Evolutionary conservation across 306 rosid species (phyloP), one percentile per base, ranked within the genome.

Genomic region (Hylodesmum podocarpum): DNA sequence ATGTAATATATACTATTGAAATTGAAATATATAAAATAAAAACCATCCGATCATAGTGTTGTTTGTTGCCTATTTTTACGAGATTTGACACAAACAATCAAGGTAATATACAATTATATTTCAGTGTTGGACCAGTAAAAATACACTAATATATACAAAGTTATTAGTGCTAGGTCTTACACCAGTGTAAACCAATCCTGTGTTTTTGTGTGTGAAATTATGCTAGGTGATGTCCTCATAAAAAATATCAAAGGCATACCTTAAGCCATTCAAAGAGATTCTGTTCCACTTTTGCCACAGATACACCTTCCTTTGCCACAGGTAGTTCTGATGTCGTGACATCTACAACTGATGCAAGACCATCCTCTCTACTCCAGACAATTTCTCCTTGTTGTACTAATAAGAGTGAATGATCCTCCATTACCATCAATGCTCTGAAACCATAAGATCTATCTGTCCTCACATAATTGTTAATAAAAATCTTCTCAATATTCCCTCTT

Each of bases 291-390:
- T 90, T 92, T 33, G 95, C 93, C 44, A 92, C 96, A 2, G 96
- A 91, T 43, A 92, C 98, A 44, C 96, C 98, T 65, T 83, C 81
- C 91, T 82, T 96, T 78, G 83, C 94, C 84, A 96, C 92, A 14
- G 98, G 98, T 65, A 96, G 87, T 86, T 96, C 98, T 40, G 96
- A 91, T 8, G 93, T 86, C 72, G 89, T 82, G 54, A 87, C 98
- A 82, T 88, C 95, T 46, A 96, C 88, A 57, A 96, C 86, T 58
- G 99, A 93, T 49, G 99, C 99, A 80, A 96, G 97, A 78, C 99
- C 96, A 80, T 96, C 99, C 79, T 96, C 99, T 88, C 99, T 88
- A 67, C 87, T 83, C 99, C 99, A 96, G 68, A 96, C 99, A 89
- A 89, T 85, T 64, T 72, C 98, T 73, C 98, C 98, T 86, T 96